A percentile compares a stretch with the other conserved stretches of the same genome.
phyloP scores from a whole-genome alignment of 2,329 filamentous ascomycete genomes.

The Hortaea werneckii region DNA sequence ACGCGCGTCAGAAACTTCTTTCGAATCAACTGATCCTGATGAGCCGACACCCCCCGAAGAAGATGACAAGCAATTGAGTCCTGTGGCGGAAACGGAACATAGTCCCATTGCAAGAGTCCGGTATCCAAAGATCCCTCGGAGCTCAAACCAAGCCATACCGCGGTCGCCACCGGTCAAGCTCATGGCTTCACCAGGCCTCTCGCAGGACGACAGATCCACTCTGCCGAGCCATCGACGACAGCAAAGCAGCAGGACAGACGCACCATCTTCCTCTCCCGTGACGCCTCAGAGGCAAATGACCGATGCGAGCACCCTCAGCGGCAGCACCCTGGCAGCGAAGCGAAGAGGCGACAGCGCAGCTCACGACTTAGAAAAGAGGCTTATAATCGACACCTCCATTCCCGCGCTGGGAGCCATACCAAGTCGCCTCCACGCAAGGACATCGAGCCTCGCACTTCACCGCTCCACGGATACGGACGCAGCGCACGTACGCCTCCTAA shows the following conservation, averaged over 20 bases:
- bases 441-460: too few species aligned
- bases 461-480: too few species aligned
- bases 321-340: slow-evolving; percentile 23
- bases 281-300: slow-evolving; percentile 8
- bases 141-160: slow-evolving; percentile 37
- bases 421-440: not conserved
- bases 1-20: slow-evolving; percentile 33
- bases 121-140: slow-evolving; percentile 40
- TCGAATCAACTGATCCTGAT: slow-evolving; percentile 36
- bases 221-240: slow-evolving; percentile 4
- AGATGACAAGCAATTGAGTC: slow-evolving; percentile 31
- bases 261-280: not conserved
- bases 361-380: slow-evolving; percentile 26
- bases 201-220: not conserved
- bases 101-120: slow-evolving; percentile 34
- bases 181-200: not conserved
- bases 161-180: slow-evolving; percentile 3
- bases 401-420: slow-evolving; percentile 6
- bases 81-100: slow-evolving; percentile 27
- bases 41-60: slow-evolving; percentile 38
- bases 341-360: slow-evolving; percentile 26
- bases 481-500: too few species aligned
- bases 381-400: slow-evolving; percentile 22
- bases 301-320: slow-evolving; percentile 13
- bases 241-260: not conserved